A percentile compares a stretch with the other conserved stretches of the same genome.
phyloP scores from a whole-genome alignment of 2,329 filamentous ascomycete genomes.

The Colletotrichum sojae region DNA sequence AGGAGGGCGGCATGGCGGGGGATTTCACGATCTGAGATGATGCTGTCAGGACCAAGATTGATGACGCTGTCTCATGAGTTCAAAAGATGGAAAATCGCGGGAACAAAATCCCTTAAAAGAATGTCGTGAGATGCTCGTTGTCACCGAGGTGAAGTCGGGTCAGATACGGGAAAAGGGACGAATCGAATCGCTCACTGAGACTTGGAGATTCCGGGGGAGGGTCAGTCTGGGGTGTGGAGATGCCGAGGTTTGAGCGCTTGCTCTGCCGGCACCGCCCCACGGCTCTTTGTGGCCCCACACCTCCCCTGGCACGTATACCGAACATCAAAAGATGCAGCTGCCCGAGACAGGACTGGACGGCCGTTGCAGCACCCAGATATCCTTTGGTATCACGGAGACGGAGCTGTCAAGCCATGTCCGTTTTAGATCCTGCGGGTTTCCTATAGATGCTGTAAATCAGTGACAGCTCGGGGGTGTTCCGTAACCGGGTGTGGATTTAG shows the following conservation, averaged over 20 bases:
- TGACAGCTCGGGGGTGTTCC: background rate
- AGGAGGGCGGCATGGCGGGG: slow-evolving; percentile 43
- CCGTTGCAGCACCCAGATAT: background rate
- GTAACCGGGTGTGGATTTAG: too few species aligned
- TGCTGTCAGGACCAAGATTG: too few species aligned
- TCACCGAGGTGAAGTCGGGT: background rate
- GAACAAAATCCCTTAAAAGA: too few species aligned
- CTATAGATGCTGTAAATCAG: background rate
- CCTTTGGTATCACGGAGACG: background rate
- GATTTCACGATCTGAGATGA: background rate
- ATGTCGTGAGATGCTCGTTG: background rate
- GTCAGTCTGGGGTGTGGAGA: slow-evolving; percentile 26
- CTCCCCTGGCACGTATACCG: too few species aligned
- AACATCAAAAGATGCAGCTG: background rate
- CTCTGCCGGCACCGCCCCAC: too few species aligned
- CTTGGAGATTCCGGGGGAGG: slow-evolving; percentile 3
- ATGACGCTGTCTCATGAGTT: background rate
- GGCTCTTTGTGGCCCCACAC: too few species aligned
- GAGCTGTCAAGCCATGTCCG: background rate
- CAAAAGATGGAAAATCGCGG: too few species aligned
- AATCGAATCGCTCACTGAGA: background rate
- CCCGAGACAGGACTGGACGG: slow-evolving; percentile 16
- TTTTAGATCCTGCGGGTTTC: background rate
- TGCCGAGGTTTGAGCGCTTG: slow-evolving; percentile 35
- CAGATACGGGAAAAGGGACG: background rate